Conservation (phyloP, 768 basidiomycete species). For the Lyophyllum semitale region DNA sequence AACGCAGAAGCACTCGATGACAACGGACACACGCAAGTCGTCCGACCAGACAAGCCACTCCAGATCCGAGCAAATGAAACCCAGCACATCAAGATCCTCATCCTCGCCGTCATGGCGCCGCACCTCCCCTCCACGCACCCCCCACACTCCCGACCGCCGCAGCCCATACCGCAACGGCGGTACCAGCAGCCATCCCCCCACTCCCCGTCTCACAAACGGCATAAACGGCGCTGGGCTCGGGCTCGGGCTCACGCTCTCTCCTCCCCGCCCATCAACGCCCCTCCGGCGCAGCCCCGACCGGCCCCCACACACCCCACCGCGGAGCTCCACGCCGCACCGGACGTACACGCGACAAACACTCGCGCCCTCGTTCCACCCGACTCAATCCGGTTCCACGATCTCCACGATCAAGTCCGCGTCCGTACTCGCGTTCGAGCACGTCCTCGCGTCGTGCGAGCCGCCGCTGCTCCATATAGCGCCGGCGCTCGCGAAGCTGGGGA, state of each 20-base stretch:
- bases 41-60: conserved; percentile 9
- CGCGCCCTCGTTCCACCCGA: conserved; percentile 35
- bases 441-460: conserved; percentile 65
- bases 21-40: conserved; percentile 1
- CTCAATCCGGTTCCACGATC: conserved; percentile 42
- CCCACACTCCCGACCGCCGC: background rate
- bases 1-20: conserved; percentile 3
- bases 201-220: background rate
- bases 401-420: conserved; percentile 42
- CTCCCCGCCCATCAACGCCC: conserved; percentile 13
- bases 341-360: background rate
- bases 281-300: conserved; percentile 3
- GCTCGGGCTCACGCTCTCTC: no score
- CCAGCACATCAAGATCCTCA: background rate
- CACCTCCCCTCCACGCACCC: conserved; percentile 20
- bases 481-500: conserved; percentile 57
- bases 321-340: conserved; percentile 20
- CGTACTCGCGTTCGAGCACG: conserved; percentile 45
- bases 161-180: background rate
- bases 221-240: background rate
- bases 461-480: conserved; percentile 65
- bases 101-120: conserved; percentile 16
- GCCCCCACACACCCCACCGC: conserved; percentile 7
- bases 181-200: background rate
- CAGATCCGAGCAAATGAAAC: background rate